Evolutionary conservation across 371 early-diverging fungal genomes (phyloP).

Genomic region (Paramicrosporidium saccamoebae): DNA sequence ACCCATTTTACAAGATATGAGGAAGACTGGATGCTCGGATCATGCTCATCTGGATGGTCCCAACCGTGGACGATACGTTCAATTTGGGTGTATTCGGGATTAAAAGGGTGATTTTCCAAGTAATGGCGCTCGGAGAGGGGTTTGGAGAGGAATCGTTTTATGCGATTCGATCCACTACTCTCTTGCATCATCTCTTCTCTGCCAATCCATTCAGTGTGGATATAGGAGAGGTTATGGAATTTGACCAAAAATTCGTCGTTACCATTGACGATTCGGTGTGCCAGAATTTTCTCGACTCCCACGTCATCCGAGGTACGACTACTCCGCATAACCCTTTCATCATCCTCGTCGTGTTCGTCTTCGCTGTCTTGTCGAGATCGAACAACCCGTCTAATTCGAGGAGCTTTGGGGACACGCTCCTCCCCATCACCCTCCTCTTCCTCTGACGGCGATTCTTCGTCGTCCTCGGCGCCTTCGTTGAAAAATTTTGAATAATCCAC

Average conservation of each 20-base stretch:
- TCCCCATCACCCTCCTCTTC: too few relatives aligned
- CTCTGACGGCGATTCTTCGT: too few relatives aligned
- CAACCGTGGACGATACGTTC: slow-evolving; percentile 63
- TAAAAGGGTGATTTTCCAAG: slow-evolving; percentile 15
- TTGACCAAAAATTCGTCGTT: slow-evolving; percentile 17
- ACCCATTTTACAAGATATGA: slow-evolving; percentile 80
- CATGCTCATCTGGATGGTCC: slow-evolving; percentile 14
- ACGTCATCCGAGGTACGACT: too few relatives aligned
- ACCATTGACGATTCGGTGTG: slow-evolving; percentile 12
- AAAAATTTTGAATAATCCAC: too few relatives aligned
- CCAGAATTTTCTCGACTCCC: slow-evolving; percentile 30
- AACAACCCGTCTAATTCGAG: neutral
- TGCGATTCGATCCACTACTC: slow-evolving; percentile 31
- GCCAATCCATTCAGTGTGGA: slow-evolving; percentile 52
- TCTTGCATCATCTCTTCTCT: slow-evolving; percentile 20
- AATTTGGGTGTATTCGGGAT: slow-evolving; percentile 13
- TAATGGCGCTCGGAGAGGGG: slow-evolving; percentile 10
- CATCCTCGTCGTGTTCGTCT: neutral
- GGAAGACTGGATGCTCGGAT: slow-evolving; percentile 16
- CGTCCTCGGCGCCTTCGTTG: too few relatives aligned
- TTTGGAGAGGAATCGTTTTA: slow-evolving; percentile 35
- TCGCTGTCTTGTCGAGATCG: neutral
- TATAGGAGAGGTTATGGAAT: slow-evolving; percentile 36
- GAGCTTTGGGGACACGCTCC: too few relatives aligned
- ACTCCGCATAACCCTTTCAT: neutral